Evolutionary conservation across 2,329 filamentous ascomycete genomes (phyloP), one percentile per base, ranked within the genome.

Genomic region (Alternaria viburni): DNA sequence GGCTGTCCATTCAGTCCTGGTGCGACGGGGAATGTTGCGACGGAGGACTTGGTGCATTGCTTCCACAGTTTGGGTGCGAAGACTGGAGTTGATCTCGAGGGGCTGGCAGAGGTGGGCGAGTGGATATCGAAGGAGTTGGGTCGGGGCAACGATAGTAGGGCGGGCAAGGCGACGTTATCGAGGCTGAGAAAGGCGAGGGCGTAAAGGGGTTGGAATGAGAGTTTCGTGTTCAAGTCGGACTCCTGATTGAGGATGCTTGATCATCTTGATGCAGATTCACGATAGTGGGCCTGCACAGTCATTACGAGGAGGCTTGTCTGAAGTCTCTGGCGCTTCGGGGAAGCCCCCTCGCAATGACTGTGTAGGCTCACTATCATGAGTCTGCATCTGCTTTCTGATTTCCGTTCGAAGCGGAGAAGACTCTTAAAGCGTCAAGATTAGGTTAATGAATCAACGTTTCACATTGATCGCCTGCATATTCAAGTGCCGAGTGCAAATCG

Each of bases 1-100:
- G 93, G 93, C 0, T 96, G 93, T 75, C 93, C 93, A 0, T 97
- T 92, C 75, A 92, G 90, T 66, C 93, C 92, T 0, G 93, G 93
- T 0, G 93, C 93, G 0, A 96, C 92, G 44, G 93, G 93, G 1
- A 97, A 96, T 76, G 91, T 95, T 12, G 89, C 91, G 1, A 94
- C 92, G 0, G 93, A 97, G 80, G 91, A 96, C 76, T 81, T 96
- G 80, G 90, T 96, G 2, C 93, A 95, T 75, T 90, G 83, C 65
- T 81, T 92, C 76, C 89, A 93, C 76, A 91, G 87, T 64, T 78
- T 93, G 58, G 93, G 93, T 0, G 88, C 92, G 81, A 83, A 88
- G 45, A 94, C 92, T 0, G 92, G 92, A 0, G 86, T 96, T 1
- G 75, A 81, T 65, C 74, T 81, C 30, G 74, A 79, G 64, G 70